Evolutionary conservation across 192 early-diverging fungal genomes (phyloP).

Genomic region (Backusella luteola): DNA sequence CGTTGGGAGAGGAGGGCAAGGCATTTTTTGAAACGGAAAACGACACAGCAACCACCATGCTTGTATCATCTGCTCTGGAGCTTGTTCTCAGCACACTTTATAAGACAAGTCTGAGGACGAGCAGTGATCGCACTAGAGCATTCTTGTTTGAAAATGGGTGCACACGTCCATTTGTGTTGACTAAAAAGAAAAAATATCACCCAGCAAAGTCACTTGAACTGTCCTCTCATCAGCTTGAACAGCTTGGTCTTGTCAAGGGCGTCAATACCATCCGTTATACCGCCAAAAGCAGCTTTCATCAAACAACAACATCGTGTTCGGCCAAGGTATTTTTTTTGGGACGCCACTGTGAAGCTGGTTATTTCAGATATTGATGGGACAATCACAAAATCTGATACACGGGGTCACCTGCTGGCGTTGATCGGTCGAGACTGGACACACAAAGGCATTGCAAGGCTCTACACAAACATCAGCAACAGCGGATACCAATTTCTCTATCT

Average conservation of each 20-base stretch:
- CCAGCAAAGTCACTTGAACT: slow-evolving; percentile 89
- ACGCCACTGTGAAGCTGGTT: slow-evolving; percentile 79
- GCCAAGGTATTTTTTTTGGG: slow-evolving; percentile 89
- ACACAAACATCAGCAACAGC: slow-evolving; percentile 89
- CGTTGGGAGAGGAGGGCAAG: background rate
- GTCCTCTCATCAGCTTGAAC: slow-evolving; percentile 86
- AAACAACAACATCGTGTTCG: slow-evolving; percentile 72
- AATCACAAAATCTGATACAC: slow-evolving; percentile 96
- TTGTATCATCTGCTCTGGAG: background rate
- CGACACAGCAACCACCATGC: background rate
- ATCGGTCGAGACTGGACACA: slow-evolving; percentile 99
- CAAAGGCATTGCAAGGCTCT: slow-evolving; percentile 92
- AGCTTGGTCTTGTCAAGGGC: slow-evolving; percentile 79
- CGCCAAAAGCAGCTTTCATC: slow-evolving; percentile 64
- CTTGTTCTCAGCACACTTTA: slow-evolving; percentile 16
- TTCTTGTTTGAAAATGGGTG: background rate
- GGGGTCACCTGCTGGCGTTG: slow-evolving; percentile 96
- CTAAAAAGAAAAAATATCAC: slow-evolving; percentile 25
- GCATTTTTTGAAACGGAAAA: background rate
- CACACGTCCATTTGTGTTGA: background rate
- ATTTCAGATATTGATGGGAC: slow-evolving; percentile 99
- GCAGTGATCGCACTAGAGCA: background rate
- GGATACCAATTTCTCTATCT: slow-evolving; percentile 95
- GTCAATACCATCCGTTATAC: slow-evolving; percentile 91
- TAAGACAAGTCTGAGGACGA: background rate